Evolutionary conservation across 305 asterid genomes (phyloP).

Genomic region (Fraxinus nigra): DNA sequence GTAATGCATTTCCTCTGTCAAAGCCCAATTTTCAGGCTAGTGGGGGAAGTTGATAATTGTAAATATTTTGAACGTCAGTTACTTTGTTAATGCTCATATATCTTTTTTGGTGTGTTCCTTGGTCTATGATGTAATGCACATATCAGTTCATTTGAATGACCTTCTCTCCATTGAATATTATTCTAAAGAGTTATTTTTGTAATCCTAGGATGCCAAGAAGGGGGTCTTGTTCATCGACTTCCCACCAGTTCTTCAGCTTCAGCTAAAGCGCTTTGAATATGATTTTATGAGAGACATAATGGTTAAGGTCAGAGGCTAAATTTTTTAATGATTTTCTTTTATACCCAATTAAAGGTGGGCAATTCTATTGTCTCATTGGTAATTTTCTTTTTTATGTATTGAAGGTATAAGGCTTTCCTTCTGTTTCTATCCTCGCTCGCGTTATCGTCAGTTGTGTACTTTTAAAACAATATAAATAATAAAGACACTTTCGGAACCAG

Average conservation of each 20-base stretch:
- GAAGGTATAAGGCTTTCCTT: neutral
- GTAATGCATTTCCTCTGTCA: slow-evolving; percentile 9
- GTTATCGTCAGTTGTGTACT: neutral
- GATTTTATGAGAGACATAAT: slow-evolving; percentile 93
- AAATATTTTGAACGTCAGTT: slow-evolving; percentile 15
- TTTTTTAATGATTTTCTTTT: slow-evolving; percentile 2
- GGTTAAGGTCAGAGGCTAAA: slow-evolving; percentile 78
- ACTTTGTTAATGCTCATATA: neutral
- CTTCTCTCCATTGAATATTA: slow-evolving; percentile 12
- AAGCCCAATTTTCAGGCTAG: slow-evolving; percentile 14
- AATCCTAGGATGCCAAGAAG: slow-evolving; percentile 88
- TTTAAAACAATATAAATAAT: neutral
- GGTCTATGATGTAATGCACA: neutral
- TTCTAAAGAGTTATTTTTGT: slow-evolving; percentile 25
- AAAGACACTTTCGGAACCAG: neutral
- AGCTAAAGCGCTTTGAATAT: slow-evolving; percentile 93
- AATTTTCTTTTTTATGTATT: neutral
- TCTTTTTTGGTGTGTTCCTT: slow-evolving; percentile 1
- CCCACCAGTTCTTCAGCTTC: slow-evolving; percentile 98
- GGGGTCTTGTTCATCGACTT: slow-evolving; percentile 93
- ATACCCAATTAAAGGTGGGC: neutral
- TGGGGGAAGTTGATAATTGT: slow-evolving; percentile 7
- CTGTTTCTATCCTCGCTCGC: neutral
- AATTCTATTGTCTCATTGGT: neutral
- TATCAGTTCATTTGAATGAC: slow-evolving; percentile 15